Evolutionary conservation across 192 early-diverging fungal genomes (phyloP), one percentile per base, ranked within the genome.

Genomic region (Podila verticillata): DNA sequence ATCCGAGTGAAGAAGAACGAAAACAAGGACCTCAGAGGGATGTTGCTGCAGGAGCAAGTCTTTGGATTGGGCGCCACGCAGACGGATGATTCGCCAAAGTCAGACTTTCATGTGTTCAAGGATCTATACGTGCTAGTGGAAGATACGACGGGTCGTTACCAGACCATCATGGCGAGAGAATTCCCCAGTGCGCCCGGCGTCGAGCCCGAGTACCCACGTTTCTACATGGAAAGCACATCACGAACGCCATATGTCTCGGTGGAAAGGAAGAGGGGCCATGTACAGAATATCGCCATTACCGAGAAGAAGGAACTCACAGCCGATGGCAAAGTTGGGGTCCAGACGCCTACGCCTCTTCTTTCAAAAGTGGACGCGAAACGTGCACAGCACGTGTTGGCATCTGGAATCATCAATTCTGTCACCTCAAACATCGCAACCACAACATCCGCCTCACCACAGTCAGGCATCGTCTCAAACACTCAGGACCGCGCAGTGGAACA

Each of bases 371-470:
- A 48, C 70, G 47, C 0, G 2, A 49, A 34, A 13, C 70, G 30
- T 28, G 36, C 13, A 49, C 73, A 12, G 48, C 64, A 61, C 64
- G 65, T 32, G 15, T 31, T 57, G 9, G 75, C 54, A 3, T 79
- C 75, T 24, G 75, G 75, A 5, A 62, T 79, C 15, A 51, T 57
- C 58, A 65, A 66, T 20, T 79, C 75, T 5, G 44, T 79, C 31
- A 79, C 59, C 0, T 79, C 75, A 1, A 65, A 61, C 29, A 32
- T 57, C 10, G 39, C 66, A 17, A 63, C 75, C 4, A 72, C 69
- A 10, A 79, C 65, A 8, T 63, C 65, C 32, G 1, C 22, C 60
- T 22, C 68, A 61, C 22, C 51, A 0, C 51, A 54, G 24, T 7
- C 51, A 24, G 24, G 51, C 24, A 54, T 26, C 22, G 24, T 26